These are phyloP conservation scores for Nicotiana rustica DNA, from an alignment of 305 asterid genomes.

Conservation along the genomic window DNA sequence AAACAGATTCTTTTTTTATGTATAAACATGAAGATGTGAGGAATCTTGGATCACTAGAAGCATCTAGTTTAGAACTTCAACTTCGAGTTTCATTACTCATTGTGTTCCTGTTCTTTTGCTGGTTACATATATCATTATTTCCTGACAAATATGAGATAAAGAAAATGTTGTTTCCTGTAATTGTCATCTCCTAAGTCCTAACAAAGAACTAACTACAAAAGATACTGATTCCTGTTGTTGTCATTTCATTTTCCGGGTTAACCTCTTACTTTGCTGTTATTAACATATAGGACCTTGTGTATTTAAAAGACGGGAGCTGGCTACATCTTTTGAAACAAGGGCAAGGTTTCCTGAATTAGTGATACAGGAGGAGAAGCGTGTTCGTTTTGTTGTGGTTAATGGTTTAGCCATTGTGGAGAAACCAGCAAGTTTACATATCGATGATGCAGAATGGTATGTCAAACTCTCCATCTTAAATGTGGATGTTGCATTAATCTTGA, in stretches of 20 bases:
- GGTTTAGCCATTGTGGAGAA: conserved; percentile 87
- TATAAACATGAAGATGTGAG: conserved; percentile 4
- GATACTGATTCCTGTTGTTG: not conserved
- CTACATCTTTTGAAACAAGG: conserved; percentile 94
- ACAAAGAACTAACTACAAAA: not conserved
- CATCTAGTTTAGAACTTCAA: conserved; percentile 30
- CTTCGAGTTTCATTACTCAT: not conserved
- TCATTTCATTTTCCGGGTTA: conserved; percentile 14
- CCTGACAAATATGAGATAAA: not conserved
- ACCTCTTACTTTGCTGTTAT: conserved; percentile 35
- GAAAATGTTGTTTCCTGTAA: not conserved
- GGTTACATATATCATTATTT: conserved; percentile 14
- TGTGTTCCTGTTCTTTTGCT: not conserved
- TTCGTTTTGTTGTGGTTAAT: conserved; percentile 96
- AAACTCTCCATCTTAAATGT: conserved; percentile 4
- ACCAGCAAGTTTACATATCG: conserved; percentile 69
- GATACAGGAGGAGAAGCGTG: conserved; percentile 96
- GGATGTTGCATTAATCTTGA: not conserved
- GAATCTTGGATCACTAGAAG: conserved; percentile 4
- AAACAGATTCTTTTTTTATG: not conserved
- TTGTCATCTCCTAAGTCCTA: not conserved
- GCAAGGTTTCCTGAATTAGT: conserved; percentile 97
- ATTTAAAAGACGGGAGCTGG: conserved; percentile 92
- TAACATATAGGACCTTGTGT: conserved; percentile 62
- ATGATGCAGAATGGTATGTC: conserved; percentile 90